phyloP scores from a whole-genome alignment of 2,329 filamentous ascomycete species.

The Colletotrichum graminicola region DNA sequence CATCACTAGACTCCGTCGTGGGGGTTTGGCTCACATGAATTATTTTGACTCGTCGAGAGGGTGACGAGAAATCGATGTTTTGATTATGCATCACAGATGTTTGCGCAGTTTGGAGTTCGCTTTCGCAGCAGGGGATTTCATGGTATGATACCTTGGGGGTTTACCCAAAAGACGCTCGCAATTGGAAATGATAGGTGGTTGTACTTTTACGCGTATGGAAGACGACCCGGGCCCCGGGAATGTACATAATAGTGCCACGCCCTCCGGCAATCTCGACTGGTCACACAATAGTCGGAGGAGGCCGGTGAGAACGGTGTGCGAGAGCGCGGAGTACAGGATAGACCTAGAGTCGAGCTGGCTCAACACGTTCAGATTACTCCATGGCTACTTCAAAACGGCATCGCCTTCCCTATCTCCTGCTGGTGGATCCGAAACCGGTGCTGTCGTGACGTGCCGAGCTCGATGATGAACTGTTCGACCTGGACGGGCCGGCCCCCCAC shows the following conservation, averaged over 20 bases:
- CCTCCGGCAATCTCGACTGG: slow-evolving; percentile 11
- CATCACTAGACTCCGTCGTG: slow-evolving; percentile 57
- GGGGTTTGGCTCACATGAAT: slow-evolving; percentile 4
- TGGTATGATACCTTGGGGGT: slow-evolving; percentile 42
- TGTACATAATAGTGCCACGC: slow-evolving; percentile 40
- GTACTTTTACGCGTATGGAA: slow-evolving; percentile 44
- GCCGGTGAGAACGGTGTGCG: slow-evolving; percentile 8
- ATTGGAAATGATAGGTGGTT: slow-evolving; percentile 42
- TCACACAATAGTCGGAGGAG: slow-evolving; percentile 16
- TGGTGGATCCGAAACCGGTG: slow-evolving; percentile 80
- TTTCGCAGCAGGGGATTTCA: slow-evolving; percentile 34
- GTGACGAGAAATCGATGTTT: slow-evolving; percentile 8
- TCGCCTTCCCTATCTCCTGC: slow-evolving; percentile 59
- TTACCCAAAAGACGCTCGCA: slow-evolving; percentile 30
- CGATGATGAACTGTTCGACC: slow-evolving; percentile 54
- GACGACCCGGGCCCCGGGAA: slow-evolving; percentile 32
- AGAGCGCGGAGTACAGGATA: slow-evolving; percentile 33
- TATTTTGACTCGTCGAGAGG: neutral
- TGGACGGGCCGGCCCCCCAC: slow-evolving; percentile 51
- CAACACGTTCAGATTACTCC: slow-evolving; percentile 17
- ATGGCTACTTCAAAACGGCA: slow-evolving; percentile 38
- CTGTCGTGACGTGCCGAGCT: slow-evolving; percentile 71
- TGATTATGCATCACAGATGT: slow-evolving; percentile 24
- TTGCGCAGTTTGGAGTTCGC: slow-evolving; percentile 39
- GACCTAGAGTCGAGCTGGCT: slow-evolving; percentile 40